phyloP scores from a whole-genome alignment of 164 flowering plant species.

The Stephania cephalantha region DNA sequence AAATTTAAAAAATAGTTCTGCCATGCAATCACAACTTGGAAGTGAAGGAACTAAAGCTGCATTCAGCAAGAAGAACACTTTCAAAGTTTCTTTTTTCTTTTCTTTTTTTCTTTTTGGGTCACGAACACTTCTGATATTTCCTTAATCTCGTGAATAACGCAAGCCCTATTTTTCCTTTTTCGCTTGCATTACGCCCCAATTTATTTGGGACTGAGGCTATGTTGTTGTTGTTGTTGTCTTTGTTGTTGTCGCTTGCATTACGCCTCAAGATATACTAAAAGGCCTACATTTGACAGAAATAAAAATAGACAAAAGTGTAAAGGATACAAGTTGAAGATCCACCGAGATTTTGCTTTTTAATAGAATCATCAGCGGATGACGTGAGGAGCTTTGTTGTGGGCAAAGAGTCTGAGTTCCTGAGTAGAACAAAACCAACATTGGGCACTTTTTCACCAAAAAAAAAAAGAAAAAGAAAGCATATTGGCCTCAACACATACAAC shows the following conservation, averaged over 20 bases:
- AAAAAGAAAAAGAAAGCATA: not conserved
- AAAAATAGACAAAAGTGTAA: not conserved
- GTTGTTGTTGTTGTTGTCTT: no score
- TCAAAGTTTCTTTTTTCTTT: no score
- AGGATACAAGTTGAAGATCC: conserved; percentile 69
- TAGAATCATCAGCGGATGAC: conserved; percentile 58
- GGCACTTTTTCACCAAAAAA: not conserved
- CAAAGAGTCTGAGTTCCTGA: conserved; percentile 57
- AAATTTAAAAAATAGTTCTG: not conserved
- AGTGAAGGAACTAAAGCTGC: not conserved
- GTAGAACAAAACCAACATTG: conserved; percentile 10
- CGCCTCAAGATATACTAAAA: not conserved
- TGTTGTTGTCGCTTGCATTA: not conserved
- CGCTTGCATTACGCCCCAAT: not conserved
- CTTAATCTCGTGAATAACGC: not conserved
- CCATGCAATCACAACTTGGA: not conserved
- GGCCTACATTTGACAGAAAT: not conserved
- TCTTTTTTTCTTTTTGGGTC: no score
- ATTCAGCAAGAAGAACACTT: not conserved
- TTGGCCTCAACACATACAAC: conserved; percentile 2
- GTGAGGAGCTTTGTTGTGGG: conserved; percentile 50
- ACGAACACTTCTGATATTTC: no score
- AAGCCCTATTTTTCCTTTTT: not conserved
- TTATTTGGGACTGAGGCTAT: no score
- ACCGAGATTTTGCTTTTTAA: conserved; percentile 45